These are phyloP conservation scores for Calocybe indica DNA, from an alignment of 768 basidiomycete genomes.

Conservation along the genomic window DNA sequence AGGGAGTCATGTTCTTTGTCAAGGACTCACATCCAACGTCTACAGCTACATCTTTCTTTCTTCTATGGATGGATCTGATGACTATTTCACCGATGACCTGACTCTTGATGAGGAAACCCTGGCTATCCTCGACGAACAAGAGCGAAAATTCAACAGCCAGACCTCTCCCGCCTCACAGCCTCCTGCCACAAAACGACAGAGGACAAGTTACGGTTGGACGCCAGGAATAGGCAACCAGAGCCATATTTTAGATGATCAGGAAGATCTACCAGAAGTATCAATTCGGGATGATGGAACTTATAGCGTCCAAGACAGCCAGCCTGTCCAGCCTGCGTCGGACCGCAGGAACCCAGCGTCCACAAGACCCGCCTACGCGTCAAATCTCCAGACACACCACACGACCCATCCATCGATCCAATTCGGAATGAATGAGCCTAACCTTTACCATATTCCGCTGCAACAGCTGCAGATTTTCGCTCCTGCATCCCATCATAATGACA, in stretches of 20 bases:
- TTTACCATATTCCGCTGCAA: too few species aligned
- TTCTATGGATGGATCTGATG: constrained; percentile 58
- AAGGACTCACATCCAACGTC: not conserved
- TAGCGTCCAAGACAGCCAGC: constrained; percentile 33
- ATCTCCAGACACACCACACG: too few species aligned
- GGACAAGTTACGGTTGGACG: constrained; percentile 40
- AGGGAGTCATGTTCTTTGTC: not conserved
- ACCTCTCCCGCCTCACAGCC: constrained; percentile 20
- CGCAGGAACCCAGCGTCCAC: too few species aligned
- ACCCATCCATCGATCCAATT: too few species aligned
- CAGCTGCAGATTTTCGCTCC: too few species aligned
- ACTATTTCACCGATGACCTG: constrained; percentile 59
- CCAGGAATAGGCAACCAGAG: constrained; percentile 21
- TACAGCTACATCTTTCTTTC: not conserved
- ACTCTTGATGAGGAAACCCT: constrained; percentile 57
- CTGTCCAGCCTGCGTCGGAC: too few species aligned
- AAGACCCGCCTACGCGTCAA: too few species aligned
- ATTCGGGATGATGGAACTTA: constrained; percentile 56
- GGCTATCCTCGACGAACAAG: constrained; percentile 56
- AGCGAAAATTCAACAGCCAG: constrained; percentile 35
- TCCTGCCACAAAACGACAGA: constrained; percentile 48
- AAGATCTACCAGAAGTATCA: constrained; percentile 59
- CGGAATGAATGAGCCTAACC: too few species aligned
- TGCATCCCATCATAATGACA: constrained; percentile 5
- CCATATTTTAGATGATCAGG: constrained; percentile 31